phyloP scores from a whole-genome alignment of 441 rosid species.

The Manihot esculenta region DNA sequence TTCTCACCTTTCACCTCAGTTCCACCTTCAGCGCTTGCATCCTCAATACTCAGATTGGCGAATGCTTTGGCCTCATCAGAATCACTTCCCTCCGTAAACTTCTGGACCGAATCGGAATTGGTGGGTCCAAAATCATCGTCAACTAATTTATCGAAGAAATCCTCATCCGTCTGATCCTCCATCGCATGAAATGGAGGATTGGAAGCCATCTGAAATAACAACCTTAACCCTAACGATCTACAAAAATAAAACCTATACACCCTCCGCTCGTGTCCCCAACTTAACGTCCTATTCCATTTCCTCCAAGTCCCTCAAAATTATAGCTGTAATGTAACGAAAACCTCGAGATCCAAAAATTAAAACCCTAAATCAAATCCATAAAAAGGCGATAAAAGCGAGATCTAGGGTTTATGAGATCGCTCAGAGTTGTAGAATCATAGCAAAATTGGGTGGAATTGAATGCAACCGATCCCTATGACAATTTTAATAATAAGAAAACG shows the following conservation, averaged over 20 bases:
- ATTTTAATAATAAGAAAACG: too few relatives aligned
- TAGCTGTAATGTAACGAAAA: conserved; percentile 33
- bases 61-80: conserved; percentile 59
- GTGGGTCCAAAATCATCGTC: conserved; percentile 62
- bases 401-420: conserved; percentile 42
- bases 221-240: conserved; percentile 35
- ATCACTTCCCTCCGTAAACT: conserved; percentile 42
- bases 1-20: conserved; percentile 13
- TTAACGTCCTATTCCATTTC: conserved; percentile 15
- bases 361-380: conserved; percentile 29
- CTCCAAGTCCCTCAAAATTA: conserved; percentile 24
- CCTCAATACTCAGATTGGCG: conserved; percentile 52
- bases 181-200: conserved; percentile 58
- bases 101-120: conserved; percentile 21
- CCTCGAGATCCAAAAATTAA: conserved; percentile 50
- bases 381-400: conserved; percentile 30
- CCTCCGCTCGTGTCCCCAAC: conserved; percentile 20
- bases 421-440: conserved; percentile 16
- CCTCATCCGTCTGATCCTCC: conserved; percentile 99
- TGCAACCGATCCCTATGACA: not conserved
- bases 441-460: conserved; percentile 6
- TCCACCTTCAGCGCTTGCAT: conserved; percentile 23
- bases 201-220: conserved; percentile 56
- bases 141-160: conserved; percentile 93
- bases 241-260: conserved; percentile 7